These are phyloP conservation scores for Lentinula sp. DNA, from an alignment of 768 basidiomycete genomes.

Conservation along the genomic window DNA sequence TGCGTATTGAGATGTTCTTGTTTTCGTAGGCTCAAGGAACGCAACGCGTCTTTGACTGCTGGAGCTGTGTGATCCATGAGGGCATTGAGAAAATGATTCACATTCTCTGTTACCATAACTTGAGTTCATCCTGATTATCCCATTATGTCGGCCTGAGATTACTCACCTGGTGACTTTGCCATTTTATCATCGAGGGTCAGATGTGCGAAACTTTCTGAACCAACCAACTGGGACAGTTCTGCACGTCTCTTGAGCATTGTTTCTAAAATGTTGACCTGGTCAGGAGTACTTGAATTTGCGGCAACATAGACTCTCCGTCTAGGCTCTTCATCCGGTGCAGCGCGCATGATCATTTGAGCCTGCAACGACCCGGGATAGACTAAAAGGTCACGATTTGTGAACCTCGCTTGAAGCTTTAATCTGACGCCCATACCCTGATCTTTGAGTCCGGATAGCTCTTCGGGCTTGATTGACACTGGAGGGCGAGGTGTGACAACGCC, in stretches of 20 bases:
- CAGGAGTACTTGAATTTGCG: slow-evolving; percentile 65
- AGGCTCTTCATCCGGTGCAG: slow-evolving; percentile 79
- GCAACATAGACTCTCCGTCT: slow-evolving; percentile 80
- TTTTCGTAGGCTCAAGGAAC: slow-evolving; percentile 62
- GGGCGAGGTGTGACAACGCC: slow-evolving; percentile 58
- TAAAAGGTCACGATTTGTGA: slow-evolving; percentile 67
- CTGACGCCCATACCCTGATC: slow-evolving; percentile 73
- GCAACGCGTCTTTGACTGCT: slow-evolving; percentile 68
- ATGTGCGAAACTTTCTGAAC: slow-evolving; percentile 79
- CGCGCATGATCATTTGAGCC: slow-evolving; percentile 90
- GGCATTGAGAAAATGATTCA: slow-evolving; percentile 77
- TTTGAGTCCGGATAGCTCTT: slow-evolving; percentile 66
- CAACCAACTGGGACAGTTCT: slow-evolving; percentile 79
- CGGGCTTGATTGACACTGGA: slow-evolving; percentile 61
- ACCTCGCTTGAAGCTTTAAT: slow-evolving; percentile 68
- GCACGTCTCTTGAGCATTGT: slow-evolving; percentile 68
- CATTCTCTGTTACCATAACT: slow-evolving; percentile 54
- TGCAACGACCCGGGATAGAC: slow-evolving; percentile 86
- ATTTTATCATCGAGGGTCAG: slow-evolving; percentile 93
- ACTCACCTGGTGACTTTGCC: slow-evolving; percentile 86
- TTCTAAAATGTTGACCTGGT: slow-evolving; percentile 76
- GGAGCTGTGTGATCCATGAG: slow-evolving; percentile 77
- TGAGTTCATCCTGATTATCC: not conserved
- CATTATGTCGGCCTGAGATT: not conserved
- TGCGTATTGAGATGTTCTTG: slow-evolving; percentile 60